A percentile compares a stretch with the other conserved stretches of the same genome.
phyloP scores from a whole-genome alignment of 768 basidiomycete genomes.

The Steccherinum ochraceum region DNA sequence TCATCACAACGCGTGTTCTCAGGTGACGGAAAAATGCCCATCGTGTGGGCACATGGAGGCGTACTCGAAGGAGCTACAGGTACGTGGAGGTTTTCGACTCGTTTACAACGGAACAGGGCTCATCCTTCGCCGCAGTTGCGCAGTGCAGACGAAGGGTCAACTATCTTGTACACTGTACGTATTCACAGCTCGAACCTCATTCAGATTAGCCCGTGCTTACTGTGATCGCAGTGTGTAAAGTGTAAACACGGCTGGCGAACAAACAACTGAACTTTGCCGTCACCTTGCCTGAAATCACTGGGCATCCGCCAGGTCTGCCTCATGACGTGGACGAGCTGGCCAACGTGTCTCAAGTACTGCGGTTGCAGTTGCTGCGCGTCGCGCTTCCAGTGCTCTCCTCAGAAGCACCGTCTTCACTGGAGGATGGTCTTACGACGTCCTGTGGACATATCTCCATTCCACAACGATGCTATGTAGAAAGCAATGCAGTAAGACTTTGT shows the following conservation, averaged over 20 bases:
- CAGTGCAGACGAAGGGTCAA: constrained; percentile 92
- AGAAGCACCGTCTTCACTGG: too few species aligned
- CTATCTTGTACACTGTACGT: constrained; percentile 88
- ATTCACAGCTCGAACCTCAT: constrained; percentile 2
- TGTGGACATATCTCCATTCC: too few species aligned
- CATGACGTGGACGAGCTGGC: too few species aligned
- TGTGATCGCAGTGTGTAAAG: constrained; percentile 49
- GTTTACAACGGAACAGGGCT: neutral
- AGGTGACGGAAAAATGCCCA: constrained; percentile 91
- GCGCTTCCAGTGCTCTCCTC: too few species aligned
- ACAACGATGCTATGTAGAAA: too few species aligned
- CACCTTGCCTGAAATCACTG: too few species aligned
- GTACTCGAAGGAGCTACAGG: constrained; percentile 86
- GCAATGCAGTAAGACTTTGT: neutral
- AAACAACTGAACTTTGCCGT: constrained; percentile 64
- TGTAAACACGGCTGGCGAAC: constrained; percentile 81
- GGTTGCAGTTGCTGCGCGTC: too few species aligned
- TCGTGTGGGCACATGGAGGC: constrained; percentile 80
- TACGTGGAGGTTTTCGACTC: constrained; percentile 24
- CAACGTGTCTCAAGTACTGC: too few species aligned
- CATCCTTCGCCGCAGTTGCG: constrained; percentile 49
- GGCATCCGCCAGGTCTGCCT: too few species aligned
- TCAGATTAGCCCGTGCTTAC: neutral
- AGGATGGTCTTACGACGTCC: too few species aligned
- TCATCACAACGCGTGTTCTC: neutral